phyloP scores from a whole-genome alignment of 768 basidiomycete species.

The Termitomyces sp. region DNA sequence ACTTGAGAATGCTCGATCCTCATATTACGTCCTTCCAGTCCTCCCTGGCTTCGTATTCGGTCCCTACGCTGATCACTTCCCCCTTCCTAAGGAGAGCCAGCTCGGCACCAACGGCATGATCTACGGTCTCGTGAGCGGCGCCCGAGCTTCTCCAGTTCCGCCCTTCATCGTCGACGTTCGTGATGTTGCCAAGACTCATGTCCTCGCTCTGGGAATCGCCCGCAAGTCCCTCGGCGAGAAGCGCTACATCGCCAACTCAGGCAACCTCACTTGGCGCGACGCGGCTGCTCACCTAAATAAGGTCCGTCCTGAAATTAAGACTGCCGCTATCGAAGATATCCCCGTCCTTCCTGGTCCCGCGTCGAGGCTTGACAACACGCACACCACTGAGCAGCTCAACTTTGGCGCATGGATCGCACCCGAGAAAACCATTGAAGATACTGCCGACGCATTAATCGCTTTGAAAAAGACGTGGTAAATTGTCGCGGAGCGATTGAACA shows the following conservation, averaged over 20 bases:
- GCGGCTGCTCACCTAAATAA: conserved; percentile 22
- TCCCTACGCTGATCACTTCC: conserved; percentile 27
- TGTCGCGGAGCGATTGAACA: neutral
- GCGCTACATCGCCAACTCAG: conserved; percentile 25
- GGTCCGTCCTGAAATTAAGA: conserved; percentile 17
- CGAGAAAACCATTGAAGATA: conserved; percentile 23
- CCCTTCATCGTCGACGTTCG: conserved; percentile 31
- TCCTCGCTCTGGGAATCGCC: conserved; percentile 25
- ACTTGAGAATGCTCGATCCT: neutral
- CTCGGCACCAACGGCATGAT: conserved; percentile 28
- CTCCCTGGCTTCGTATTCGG: conserved; percentile 34
- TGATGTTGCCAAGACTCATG: conserved; percentile 30
- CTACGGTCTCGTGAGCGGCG: conserved; percentile 23
- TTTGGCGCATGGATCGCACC: conserved; percentile 19
- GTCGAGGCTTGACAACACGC: conserved; percentile 20
- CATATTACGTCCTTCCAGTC: conserved; percentile 16
- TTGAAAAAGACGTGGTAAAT: conserved; percentile 21
- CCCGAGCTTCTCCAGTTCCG: conserved; percentile 16
- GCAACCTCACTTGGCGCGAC: conserved; percentile 25
- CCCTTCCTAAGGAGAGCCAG: conserved; percentile 18
- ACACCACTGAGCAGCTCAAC: conserved; percentile 22
- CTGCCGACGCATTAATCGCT: conserved; percentile 20
- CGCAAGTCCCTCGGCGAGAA: conserved; percentile 18
- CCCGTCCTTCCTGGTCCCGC: conserved; percentile 19
- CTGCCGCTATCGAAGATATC: conserved; percentile 7